A percentile compares a stretch with the other conserved stretches of the same genome.
Evolutionary conservation across 2,329 filamentous ascomycete species (phyloP).

Genomic region (Aspergillus amoenus): DNA sequence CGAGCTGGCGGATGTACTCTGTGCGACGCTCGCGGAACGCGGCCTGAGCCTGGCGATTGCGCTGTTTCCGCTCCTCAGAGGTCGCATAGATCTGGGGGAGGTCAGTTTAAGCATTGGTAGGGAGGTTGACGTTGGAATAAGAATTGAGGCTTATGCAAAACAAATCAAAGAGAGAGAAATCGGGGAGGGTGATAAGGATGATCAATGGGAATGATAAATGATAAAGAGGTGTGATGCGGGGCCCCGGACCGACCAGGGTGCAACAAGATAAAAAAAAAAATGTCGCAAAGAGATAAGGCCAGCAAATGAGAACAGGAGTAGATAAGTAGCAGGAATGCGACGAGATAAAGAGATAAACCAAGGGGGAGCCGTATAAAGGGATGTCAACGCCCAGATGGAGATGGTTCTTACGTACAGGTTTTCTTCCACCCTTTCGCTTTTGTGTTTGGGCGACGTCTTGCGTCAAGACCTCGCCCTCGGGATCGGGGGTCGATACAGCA

Average conservation of each 20-base stretch:
- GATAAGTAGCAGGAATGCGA: conserved; percentile 15
- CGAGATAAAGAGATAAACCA: conserved; percentile 10
- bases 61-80: conserved; percentile 96
- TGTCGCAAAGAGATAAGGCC: conserved; percentile 12
- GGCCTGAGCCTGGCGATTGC: conserved; percentile 94
- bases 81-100: conserved; percentile 85
- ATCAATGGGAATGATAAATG: conserved; percentile 21
- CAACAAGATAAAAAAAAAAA: conserved; percentile 16
- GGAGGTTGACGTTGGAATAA: conserved; percentile 5
- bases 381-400: neutral
- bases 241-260: conserved; percentile 27
- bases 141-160: conserved; percentile 9
- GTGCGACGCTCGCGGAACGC: conserved; percentile 95
- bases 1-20: conserved; percentile 98
- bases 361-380: conserved; percentile 1
- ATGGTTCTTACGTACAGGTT: conserved; percentile 69
- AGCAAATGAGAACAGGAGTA: conserved; percentile 9
- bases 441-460: conserved; percentile 56
- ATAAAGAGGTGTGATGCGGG: conserved; percentile 28
- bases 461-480: conserved; percentile 39
- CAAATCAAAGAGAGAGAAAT: conserved; percentile 8
- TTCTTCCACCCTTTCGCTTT: conserved; percentile 96
- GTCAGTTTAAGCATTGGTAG: conserved; percentile 16
- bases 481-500: conserved; percentile 47
- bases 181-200: conserved; percentile 19